These are phyloP conservation scores for Beta corolliflora DNA, from an alignment of 179 eudicot species.

Conservation along the genomic window DNA sequence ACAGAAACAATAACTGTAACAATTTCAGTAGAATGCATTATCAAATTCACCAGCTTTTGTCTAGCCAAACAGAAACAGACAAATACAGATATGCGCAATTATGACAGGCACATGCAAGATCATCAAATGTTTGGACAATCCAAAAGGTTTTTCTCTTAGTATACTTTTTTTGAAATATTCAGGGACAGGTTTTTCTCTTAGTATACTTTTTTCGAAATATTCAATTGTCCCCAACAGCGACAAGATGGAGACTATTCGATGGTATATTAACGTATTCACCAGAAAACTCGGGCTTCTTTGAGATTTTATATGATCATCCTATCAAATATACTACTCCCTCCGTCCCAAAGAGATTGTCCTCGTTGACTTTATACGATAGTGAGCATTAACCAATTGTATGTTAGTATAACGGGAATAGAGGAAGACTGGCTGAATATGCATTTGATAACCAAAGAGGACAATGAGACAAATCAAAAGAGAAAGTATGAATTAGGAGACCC, in stretches of 20 bases:
- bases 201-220: not conserved
- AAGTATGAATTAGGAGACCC: too few relatives aligned
- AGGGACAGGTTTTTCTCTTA: not conserved
- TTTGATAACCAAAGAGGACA: too few relatives aligned
- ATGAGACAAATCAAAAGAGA: too few relatives aligned
- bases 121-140: not conserved
- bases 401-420: too few relatives aligned
- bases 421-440: too few relatives aligned
- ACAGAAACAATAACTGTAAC: conserved; percentile 17
- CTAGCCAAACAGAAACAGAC: not conserved
- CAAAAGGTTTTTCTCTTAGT: not conserved
- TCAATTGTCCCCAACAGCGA: not conserved
- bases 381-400: too few relatives aligned
- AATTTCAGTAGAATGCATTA: conserved; percentile 6
- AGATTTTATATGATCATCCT: not conserved
- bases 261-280: not conserved
- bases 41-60: conserved; percentile 7
- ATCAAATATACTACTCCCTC: not conserved
- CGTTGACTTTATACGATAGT: too few relatives aligned
- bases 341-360: too few relatives aligned
- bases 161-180: not conserved
- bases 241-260: not conserved
- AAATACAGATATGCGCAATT: not conserved
- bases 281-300: not conserved
- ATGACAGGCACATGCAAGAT: not conserved